Evolutionary conservation across 768 basidiomycete species (phyloP), one percentile per base, ranked within the genome.

Genomic region (Termitomyces sp.): DNA sequence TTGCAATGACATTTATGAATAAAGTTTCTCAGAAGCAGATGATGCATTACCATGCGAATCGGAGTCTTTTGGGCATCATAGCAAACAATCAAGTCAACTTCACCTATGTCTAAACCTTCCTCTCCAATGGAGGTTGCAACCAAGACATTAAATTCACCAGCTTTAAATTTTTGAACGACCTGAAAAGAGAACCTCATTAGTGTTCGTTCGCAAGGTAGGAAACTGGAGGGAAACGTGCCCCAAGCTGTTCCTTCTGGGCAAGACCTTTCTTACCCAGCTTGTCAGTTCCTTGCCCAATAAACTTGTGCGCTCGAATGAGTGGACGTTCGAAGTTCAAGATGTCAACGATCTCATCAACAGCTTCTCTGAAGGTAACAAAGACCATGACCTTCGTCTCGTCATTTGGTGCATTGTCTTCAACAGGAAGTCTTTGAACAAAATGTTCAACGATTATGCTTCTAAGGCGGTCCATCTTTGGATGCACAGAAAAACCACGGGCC

Each of bases 51-150:
- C 90, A 97, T 94, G 58, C 95, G 92, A 61, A 98, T 95, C 1
- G 95, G 90, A 0, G 93, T 93, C 76, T 96, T 97, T 66, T 95
- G 93, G 27, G 95, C 88, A 64, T 99, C 97, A 70, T 98, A 99
- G 67, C 95, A 98, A 50, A 98, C 77, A 57, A 98, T 96, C 68
- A 95, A 78, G 69, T 99, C 97, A 16, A 99, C 88, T 70, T 97
- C 95, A 34, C 97, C 97, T 57, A 99, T 99, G 70, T 99, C 97
- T 18, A 99, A 79, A 58, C 97, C 97, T 72, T 99, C 97, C 73
- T 99, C 97, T 22, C 97, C 97, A 56, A 99, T 93, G 4, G 91
- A 96, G 5, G 97, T 98, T 1, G 95, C 90, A 8, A 99, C 96
- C 12, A 99, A 76, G 39, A 97, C 87, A 65, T 99, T 99, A 70